Base-by-base conservation (phyloP, 2,329 filamentous ascomycete genomes). In the Diaporthe helianthi region DNA sequence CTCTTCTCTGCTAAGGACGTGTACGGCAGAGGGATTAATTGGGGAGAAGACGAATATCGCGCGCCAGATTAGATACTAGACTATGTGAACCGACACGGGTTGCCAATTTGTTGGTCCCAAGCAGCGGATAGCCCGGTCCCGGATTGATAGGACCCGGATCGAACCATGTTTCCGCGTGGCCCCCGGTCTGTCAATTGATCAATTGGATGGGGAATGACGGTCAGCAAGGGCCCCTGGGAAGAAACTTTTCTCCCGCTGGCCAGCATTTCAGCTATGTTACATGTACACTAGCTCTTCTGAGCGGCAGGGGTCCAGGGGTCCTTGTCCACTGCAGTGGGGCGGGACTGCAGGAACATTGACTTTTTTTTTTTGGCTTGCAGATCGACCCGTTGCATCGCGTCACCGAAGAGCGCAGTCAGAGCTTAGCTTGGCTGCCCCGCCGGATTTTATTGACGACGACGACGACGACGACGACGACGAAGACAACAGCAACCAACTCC, bases 241-340 rank as follows among this genome's bases (percentile, higher is more conserved):
- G 58, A 63, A 49, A 49, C 58, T 63, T 49, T 63, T 61, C 55
- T 61, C 54, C 55, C 29, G 55, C 55, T 60, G 55, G 55, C 36
- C 55, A 60, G 55, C 55, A 31, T 24, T 3, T 36, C 38, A n/a
- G 38, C 19, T 22, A 13, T 13, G 55, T 41, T 47, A 19, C 31
- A 13, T 41, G 13, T 41, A 33, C 33, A 33, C 31, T 33, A 33
- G 31, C 36, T 38, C 36, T 15, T 15, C 10, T 15, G 6, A n/a
- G 58, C 58, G 19, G 41, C 58, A 49, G 58, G 58, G 58, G 58
- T 63, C 58, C 4, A 63, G 58, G 58, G 58, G 58, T 63, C 58
- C 58, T 36, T 33, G 29, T 13, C 58, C 15, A 4, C n/a, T n/a
- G n/a, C n/a, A 24, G 58, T 19, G 41, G 44, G 58, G 58, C 44